Conservation (phyloP, 2,329 filamentous ascomycete species). For the Stagonosporopsis vannaccii region DNA sequence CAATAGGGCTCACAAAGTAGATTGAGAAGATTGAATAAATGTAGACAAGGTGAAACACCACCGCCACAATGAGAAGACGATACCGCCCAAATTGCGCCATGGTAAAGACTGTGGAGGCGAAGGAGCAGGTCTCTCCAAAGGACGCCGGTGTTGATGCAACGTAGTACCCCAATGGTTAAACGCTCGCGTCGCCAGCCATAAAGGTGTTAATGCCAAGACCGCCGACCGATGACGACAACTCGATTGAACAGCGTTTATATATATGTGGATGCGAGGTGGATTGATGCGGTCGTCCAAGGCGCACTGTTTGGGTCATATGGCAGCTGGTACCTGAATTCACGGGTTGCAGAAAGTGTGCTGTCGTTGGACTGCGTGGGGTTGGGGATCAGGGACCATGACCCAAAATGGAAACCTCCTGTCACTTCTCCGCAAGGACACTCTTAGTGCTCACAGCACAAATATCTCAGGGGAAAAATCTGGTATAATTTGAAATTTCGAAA, state of each 20-base stretch:
- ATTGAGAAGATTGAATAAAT: constrained; percentile 97
- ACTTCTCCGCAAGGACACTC: not conserved
- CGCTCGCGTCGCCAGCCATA: constrained; percentile 16
- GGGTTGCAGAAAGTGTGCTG: not conserved
- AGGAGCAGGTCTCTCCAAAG: constrained; percentile 36
- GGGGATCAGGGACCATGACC: constrained; percentile 7
- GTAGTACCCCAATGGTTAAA: constrained; percentile 39
- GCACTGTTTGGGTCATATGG: not conserved
- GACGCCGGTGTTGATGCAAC: constrained; percentile 30
- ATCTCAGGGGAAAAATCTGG: not conserved
- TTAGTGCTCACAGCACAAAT: not conserved
- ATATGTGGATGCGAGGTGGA: not conserved
- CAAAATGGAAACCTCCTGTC: constrained; percentile 15
- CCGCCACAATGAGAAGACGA: constrained; percentile 85
- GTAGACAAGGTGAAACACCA: constrained; percentile 93
- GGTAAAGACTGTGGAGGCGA: constrained; percentile 26
- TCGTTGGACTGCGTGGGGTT: not conserved
- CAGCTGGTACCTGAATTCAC: not conserved
- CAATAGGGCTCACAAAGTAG: constrained; percentile 97
- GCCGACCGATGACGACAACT: constrained; percentile 7
- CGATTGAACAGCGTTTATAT: not conserved
- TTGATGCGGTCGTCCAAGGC: not conserved
- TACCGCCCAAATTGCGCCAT: constrained; percentile 71
- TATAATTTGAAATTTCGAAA: constrained; percentile 20
- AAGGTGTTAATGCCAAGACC: constrained; percentile 27